phyloP scores from a whole-genome alignment of 73 alveolate species.

The Blepharisma japonicum region DNA sequence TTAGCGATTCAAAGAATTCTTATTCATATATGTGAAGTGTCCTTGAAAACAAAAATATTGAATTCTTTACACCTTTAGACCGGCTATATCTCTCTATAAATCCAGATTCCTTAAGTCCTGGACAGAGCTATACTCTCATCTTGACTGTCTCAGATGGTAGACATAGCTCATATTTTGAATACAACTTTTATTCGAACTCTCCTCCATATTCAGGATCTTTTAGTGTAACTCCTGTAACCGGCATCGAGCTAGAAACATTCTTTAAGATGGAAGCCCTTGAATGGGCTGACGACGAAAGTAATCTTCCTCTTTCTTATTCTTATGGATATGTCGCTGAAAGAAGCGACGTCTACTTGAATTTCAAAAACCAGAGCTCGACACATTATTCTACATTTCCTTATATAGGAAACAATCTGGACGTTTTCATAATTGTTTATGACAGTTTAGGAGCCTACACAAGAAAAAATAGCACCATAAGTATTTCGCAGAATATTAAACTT shows the following conservation, averaged over 20 bases:
- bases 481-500: too few relatives aligned
- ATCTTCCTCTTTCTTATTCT: not conserved
- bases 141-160: not conserved
- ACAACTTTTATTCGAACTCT: not conserved
- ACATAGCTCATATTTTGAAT: not conserved
- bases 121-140: not conserved
- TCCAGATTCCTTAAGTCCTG: not conserved
- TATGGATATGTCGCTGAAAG: not conserved
- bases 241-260: not conserved
- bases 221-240: not conserved
- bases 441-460: slow-evolving; percentile 2
- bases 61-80: not conserved
- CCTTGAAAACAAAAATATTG: not conserved
- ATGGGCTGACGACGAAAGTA: not conserved
- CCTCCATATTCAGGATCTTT: slow-evolving; percentile 24
- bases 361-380: not conserved
- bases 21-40: too few relatives aligned
- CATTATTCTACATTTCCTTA: not conserved
- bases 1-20: too few relatives aligned
- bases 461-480: not conserved
- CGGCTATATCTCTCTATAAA: not conserved
- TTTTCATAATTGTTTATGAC: not conserved
- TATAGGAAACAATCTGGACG: not conserved
- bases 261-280: not conserved
- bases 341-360: not conserved